Evolutionary conservation across 148 eudicot species (phyloP).

Genomic region (Euryodendron excelsum): DNA sequence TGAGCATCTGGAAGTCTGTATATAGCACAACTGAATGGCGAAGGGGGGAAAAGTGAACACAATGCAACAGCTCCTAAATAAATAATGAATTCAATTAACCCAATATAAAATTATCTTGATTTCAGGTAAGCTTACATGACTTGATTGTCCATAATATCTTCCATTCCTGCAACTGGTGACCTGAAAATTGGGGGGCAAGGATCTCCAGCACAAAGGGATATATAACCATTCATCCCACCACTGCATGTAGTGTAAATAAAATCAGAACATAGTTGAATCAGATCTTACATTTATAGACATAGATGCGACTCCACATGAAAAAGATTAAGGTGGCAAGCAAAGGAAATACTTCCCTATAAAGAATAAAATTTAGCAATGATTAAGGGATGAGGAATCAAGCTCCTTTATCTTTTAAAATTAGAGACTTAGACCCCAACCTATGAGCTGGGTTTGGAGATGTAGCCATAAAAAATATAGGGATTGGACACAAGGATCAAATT

Average conservation of each 20-base stretch:
- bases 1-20: conserved; percentile 89
- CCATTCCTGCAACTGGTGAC: conserved; percentile 79
- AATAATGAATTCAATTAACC: neutral
- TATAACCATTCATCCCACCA: conserved; percentile 95
- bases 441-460: no score
- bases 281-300: neutral
- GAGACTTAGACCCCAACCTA: neutral
- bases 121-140: conserved; percentile 58
- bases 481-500: no score
- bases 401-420: neutral
- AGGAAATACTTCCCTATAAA: neutral
- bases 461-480: neutral
- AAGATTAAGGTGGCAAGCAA: conserved; percentile 6
- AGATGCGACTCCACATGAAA: no score
- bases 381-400: no score
- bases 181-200: conserved; percentile 91
- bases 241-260: conserved; percentile 56
- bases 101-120: neutral
- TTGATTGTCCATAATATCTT: conserved; percentile 86
- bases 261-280: conserved; percentile 33
- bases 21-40: conserved; percentile 66
- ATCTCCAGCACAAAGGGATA: conserved; percentile 88
- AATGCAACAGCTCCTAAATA: neutral
- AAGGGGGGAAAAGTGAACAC: conserved; percentile 6
- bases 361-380: conserved; percentile 2